Base-by-base conservation (phyloP, 805 yeast species). In the Ogataea corticis region DNA sequence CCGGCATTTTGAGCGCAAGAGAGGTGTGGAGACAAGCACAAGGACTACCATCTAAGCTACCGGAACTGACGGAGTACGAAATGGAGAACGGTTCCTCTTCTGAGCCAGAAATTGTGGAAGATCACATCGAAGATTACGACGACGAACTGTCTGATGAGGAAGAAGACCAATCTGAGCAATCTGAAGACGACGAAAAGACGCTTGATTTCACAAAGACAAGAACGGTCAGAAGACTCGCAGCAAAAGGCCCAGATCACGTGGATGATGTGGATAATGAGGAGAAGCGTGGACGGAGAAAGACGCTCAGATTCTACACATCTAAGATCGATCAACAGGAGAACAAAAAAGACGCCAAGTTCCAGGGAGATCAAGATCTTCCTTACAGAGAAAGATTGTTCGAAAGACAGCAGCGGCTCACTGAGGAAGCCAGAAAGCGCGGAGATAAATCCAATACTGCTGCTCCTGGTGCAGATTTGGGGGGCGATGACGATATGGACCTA, bases 231-330 rank as follows among this genome's bases (percentile, higher is more conserved):
- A 67, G 56, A 40, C 58, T 59, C n/a, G 55, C 57, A 23, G 34
- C 55, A n/a, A 53, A 55, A 48, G 54, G 55, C n/a, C 96, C 89
- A 59, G 72, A 81, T 23, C 80, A 76, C 28, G 76, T 87, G 35
- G 95, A 87, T 41, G 94, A 82, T 21, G 82, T 89, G 38, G 98
- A 94, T 66, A 75, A 77, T 36, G 96, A 88, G 59, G 98, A 90
- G 47, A 92, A 91, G 70, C 79, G 77, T 48, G 78, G 82, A 16
- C 82, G 95, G 57, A 86, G 84, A 72, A 80, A 80, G 61, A 77
- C 96, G 2, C 78, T 94, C 58, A 83, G 98, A 49, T 94, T 94
- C 81, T 94, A 94, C 75, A 94, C 99, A 1, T 87, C 98, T 47
- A 91, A 92, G 68, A 91, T 94, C 66, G 97, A 90, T 65, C 96